A percentile compares a stretch with the other conserved stretches of the same genome.
Evolutionary conservation across 2,329 filamentous ascomycete species (phyloP).

Genomic region (Xylariales sp.): DNA sequence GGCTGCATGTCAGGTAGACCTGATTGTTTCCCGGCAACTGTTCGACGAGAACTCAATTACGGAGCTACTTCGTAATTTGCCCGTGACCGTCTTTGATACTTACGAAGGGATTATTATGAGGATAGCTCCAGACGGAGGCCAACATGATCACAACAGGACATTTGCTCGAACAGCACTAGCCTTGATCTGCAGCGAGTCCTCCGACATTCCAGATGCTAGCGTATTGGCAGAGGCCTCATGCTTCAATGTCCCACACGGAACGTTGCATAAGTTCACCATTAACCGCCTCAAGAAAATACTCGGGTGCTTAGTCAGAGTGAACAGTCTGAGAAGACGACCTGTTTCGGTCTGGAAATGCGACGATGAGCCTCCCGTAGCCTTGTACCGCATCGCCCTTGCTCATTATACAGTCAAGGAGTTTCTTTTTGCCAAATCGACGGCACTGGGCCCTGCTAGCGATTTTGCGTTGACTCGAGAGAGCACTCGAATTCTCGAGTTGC

Average conservation of each 20-base stretch:
- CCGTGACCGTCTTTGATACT: constrained; percentile 20
- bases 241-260: constrained; percentile 17
- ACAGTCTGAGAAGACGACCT: constrained; percentile 11
- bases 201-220: constrained; percentile 19
- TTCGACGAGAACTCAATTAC: constrained; percentile 10
- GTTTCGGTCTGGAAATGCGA: not conserved
- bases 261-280: constrained; percentile 13
- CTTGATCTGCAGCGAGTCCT: constrained; percentile 22
- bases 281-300: constrained; percentile 15
- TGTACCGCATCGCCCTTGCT: constrained; percentile 14
- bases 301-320: constrained; percentile 21
- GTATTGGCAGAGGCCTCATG: constrained; percentile 21
- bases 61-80: constrained; percentile 14
- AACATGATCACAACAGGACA: constrained; percentile 6
- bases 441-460: constrained; percentile 17
- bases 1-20: constrained; percentile 22
- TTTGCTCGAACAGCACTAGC: constrained; percentile 23
- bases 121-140: not conserved
- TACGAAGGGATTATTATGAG: constrained; percentile 20
- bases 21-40: constrained; percentile 13
- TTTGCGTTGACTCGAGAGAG: constrained; percentile 17
- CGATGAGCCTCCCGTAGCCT: not conserved
- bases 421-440: constrained; percentile 16
- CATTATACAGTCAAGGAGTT: constrained; percentile 26
- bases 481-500: constrained; percentile 11